phyloP scores from a whole-genome alignment of 345 rosid species.

The Murraya paniculata region DNA sequence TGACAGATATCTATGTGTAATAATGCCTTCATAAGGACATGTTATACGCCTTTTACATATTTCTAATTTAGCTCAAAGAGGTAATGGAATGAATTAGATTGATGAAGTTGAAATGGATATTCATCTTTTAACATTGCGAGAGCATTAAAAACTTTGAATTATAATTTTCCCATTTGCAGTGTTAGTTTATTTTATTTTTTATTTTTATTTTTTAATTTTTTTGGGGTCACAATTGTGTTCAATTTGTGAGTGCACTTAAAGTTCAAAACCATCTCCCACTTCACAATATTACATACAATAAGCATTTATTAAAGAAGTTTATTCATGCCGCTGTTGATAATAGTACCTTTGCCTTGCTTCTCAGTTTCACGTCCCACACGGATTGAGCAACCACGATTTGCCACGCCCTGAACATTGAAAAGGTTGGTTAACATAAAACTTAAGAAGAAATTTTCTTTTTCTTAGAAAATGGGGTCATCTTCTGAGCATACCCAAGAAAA shows the following conservation, averaged over 20 bases:
- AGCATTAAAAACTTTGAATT: background rate
- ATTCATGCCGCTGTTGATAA: background rate
- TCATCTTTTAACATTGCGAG: background rate
- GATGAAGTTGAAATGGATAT: background rate
- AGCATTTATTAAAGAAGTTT: background rate
- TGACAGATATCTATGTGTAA: background rate
- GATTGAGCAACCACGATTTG: conserved; percentile 95
- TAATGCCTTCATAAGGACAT: background rate
- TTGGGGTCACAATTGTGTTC: too few species aligned
- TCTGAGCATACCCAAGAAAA: conserved; percentile 84
- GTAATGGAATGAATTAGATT: background rate
- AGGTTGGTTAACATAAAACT: conserved; percentile 1
- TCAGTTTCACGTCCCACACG: conserved; percentile 98
- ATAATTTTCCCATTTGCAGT: background rate
- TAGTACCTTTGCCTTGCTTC: conserved; percentile 78
- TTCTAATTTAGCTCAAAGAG: background rate
- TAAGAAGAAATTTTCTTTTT: background rate
- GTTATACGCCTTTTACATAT: background rate
- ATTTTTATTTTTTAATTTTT: too few species aligned
- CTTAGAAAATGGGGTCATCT: background rate
- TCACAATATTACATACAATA: background rate
- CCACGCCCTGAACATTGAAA: conserved; percentile 64
- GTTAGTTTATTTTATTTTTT: background rate
- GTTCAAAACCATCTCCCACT: background rate
- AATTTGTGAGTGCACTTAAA: background rate